Evolutionary conservation across 1,284 basidiomycete species (phyloP), one percentile per base, ranked within the genome.

Genomic region (Austroboletus niveus): DNA sequence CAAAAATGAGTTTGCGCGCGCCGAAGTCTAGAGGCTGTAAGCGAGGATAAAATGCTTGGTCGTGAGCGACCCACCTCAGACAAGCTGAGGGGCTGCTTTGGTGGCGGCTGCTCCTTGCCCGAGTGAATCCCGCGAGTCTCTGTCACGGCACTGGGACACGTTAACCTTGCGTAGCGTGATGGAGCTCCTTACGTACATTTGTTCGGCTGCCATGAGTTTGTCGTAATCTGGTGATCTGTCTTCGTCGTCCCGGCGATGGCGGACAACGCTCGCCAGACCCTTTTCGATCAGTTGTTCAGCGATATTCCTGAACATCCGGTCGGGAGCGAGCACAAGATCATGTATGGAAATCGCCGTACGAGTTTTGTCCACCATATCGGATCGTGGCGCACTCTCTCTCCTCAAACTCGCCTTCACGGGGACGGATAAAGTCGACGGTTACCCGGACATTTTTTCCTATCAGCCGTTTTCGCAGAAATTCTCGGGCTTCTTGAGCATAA

Each of bases 171-270:
- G 30, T 12, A 22, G 41, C 30, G 9, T 29, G 29, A 42, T 5
- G 14, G 9, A 24, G 14, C 17, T 29, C 15, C 4, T 45, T 9
- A 74, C 87, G 72, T 62, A 94, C 90, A 73, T 75, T 78, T 89
- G 93, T 74, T 99, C 96, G 14, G 95, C 95, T 36, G 89, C 85
- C 81, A 98, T 94, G 41, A 98, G 77, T 70, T 93, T 92, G 73
- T 99, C 96, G 60, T 92, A 94, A 67, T 98, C 95, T 12, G 89
- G 81, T 20, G 94, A 96, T 47, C 94, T 84, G 61, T 96, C 92
- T 70, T 98, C 96, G 65, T 98, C 96, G 61, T 97, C 95, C 40
- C 92, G 85, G 61, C 86, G 89, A 72, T 99, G 96, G 45, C 95
- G 85, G 42, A 98, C 84, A 9, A 92, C 90, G 48, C 87, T 89